Evolutionary conservation across 2,329 filamentous ascomycete genomes (phyloP), one percentile per base, ranked within the genome.

Genomic region (Talaromyces sp.): DNA sequence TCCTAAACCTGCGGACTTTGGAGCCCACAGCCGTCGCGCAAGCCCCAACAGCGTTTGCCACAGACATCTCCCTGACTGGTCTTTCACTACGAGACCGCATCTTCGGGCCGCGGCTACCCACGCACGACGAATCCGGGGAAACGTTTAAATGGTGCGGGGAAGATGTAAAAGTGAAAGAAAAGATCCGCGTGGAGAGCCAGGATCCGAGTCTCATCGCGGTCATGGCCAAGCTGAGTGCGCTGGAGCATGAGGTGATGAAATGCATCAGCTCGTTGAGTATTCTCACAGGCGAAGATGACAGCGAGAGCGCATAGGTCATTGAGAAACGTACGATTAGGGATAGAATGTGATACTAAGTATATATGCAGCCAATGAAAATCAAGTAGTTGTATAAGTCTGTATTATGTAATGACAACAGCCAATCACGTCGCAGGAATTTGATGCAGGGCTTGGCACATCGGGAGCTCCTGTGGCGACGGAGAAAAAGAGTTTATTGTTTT

Each of bases 81-180:
- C 84, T 87, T 67, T 84, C 81, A 62, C 70, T 88, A 54, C 80
- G 85, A 56, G 82, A 86, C 61, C 78, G 82, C 24, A 72, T 88
- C 11, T 78, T 80, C 59, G 79, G 78, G 1, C 68, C 70, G 52
- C 72, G 71, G 56, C 80, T 86, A 19, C 80, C 88, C 2, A 86
- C 88, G 66, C 89, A 93, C 72, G 89, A 93, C 73, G 93, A 98
- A 75, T 86, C 88, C 64, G 89, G 93, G 62, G 83, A 86, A 41
- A 78, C 89, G 0, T 97, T 96, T 73, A 80, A 78, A 4, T 97
- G 84, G 75, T 79, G 78, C 14, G 84, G 84, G 4, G 82, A 86
- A 59, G 86, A 95, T 63, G 92, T 97, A 2, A 88, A 86, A 64
- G 93, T 98, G 52, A 86, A 88, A 66, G 93, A 97, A 73, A 97